Evolutionary conservation across 2,329 filamentous ascomycete genomes (phyloP), one percentile per base, ranked within the genome.

Genomic region (Pestalotiopsis sp.): DNA sequence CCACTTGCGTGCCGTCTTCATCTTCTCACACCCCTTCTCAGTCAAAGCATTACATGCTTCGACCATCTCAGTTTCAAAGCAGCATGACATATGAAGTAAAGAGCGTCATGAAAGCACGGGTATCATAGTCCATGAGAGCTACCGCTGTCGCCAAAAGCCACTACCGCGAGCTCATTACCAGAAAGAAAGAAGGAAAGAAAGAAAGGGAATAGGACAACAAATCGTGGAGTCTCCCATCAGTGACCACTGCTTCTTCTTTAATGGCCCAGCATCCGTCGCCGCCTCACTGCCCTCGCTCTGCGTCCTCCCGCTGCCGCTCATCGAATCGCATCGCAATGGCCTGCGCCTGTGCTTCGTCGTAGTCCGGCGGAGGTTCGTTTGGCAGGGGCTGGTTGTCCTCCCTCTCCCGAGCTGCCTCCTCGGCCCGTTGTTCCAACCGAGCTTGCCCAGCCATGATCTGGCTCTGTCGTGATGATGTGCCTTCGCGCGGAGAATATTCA

Each of bases 301-400:
- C 85, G 73, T 93, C 93, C 70, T 92, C 88, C 60, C 91, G 91
- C 72, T 95, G 86, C 70, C 92, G 92, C 73, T 93, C 89, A 77
- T 94, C 89, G 25, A 91, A 81, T 65, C 82, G 83, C 77, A 84
- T 87, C 70, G 82, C 85, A 36, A 91, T 79, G 36, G 88, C 88
- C 74, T 91, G 89, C n/a, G 87, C 90, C 80, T 98, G 95, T 36
- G 93, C 93, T 79, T 97, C 94, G 75, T 98, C 94, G 77, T 98
- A 98, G 45, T 90, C 93, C 64, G 95, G 95, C 62, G 95, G 95
- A 4, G 95, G 94, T 77, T 96, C 95, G 81, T 90, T 75, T 75
- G 93, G 81, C 83, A 80, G 82, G 31, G 74, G 74, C 68, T 80
- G 80, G 57, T 75, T 71, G 66, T 73, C 72, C 65, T 78, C 77